These are phyloP conservation scores for Urochloa ruziziensis DNA, from an alignment of 176 grass and related monocot species.

Conservation along the genomic window DNA sequence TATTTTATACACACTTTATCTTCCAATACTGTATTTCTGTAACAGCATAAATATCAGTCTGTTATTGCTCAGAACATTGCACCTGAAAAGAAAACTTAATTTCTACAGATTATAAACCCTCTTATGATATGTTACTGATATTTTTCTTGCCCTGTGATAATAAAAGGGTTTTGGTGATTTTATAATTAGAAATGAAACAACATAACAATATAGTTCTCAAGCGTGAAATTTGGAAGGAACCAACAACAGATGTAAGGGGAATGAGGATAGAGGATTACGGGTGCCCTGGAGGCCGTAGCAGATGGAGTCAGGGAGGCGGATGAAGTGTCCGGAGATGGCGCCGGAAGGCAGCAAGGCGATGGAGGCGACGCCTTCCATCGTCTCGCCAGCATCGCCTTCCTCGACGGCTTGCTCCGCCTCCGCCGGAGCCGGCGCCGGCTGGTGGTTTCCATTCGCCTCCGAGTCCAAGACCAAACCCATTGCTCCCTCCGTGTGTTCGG, in stretches of 20 bases:
- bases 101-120: background rate
- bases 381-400: slow-evolving; percentile 36
- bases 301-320: slow-evolving; percentile 65
- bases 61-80: background rate
- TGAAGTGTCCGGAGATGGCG: slow-evolving; percentile 90
- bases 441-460: slow-evolving; percentile 7
- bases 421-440: background rate
- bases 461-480: slow-evolving; percentile 31
- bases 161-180: background rate
- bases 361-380: slow-evolving; percentile 91
- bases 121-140: background rate
- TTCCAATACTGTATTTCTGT: background rate
- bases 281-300: slow-evolving; percentile 96
- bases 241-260: background rate
- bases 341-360: slow-evolving; percentile 83
- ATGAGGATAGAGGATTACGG: slow-evolving; percentile 33
- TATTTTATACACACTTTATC: background rate
- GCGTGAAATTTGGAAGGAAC: background rate
- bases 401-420: slow-evolving; percentile 3
- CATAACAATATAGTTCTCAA: background rate
- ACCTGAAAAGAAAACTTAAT: background rate
- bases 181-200: background rate
- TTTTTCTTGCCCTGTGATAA: background rate
- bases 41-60: background rate
- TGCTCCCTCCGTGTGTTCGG: background rate